Evolutionary conservation across 2,329 filamentous ascomycete species (phyloP).

Genomic region (Verticillium nonalfalfae): DNA sequence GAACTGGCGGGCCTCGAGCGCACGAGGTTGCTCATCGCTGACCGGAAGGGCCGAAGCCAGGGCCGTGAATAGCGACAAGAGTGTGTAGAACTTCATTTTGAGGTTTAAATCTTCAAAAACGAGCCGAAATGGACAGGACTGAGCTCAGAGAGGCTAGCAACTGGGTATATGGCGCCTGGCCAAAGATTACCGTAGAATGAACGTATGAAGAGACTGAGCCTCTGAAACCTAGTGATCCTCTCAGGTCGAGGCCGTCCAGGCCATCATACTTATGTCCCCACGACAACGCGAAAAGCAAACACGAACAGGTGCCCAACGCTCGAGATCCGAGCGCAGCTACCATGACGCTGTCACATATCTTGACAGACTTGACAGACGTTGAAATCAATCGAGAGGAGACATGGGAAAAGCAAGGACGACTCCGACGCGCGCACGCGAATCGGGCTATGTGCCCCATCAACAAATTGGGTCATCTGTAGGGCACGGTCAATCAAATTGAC

Average conservation of each 20-base stretch:
- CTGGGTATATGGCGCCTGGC: not conserved
- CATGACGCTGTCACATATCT: not conserved
- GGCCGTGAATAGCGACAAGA: not conserved
- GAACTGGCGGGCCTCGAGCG: slow-evolving; percentile 11
- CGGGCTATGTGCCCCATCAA: not conserved
- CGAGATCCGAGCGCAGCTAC: not conserved
- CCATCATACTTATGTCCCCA: not conserved
- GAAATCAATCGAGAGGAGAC: not conserved
- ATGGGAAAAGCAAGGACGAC: not conserved
- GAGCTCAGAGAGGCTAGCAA: not conserved
- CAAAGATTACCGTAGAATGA: not conserved
- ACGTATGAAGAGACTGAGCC: not conserved
- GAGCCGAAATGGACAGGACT: not conserved
- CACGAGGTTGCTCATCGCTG: not conserved
- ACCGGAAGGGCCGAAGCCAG: slow-evolving; percentile 22
- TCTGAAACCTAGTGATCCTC: not conserved
- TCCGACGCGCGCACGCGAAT: not conserved
- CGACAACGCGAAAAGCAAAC: not conserved
- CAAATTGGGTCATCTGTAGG: not conserved
- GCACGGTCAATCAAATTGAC: not conserved
- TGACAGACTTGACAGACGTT: not conserved
- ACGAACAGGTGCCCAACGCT: not conserved
- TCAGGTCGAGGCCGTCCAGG: not conserved
- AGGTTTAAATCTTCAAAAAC: not conserved
- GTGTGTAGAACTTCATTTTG: not conserved